Evolutionary conservation across 1,284 basidiomycete genomes (phyloP).

Genomic region (Coniophora puteana): DNA sequence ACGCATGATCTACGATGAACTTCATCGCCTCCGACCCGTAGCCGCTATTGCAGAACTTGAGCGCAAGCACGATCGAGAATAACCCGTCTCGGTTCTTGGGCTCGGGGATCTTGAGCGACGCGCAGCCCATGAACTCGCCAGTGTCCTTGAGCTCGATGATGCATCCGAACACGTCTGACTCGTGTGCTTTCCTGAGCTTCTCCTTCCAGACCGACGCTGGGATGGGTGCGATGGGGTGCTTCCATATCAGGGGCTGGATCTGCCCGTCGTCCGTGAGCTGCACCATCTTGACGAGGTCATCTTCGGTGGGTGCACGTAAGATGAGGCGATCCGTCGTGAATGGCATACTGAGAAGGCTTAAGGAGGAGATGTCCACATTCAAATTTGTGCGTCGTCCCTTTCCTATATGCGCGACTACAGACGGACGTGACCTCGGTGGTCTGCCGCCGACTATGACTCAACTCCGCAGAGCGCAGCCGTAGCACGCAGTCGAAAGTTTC

Average conservation of each 20-base stretch:
- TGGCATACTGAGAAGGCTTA: too few species aligned
- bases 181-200: slow-evolving; percentile 23
- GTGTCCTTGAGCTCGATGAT: slow-evolving; percentile 30
- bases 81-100: slow-evolving; percentile 27
- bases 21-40: slow-evolving; percentile 30
- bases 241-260: slow-evolving; percentile 28
- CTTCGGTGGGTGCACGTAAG: slow-evolving; percentile 27
- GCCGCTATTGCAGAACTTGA: slow-evolving; percentile 28
- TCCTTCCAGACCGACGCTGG: slow-evolving; percentile 22
- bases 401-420: too few species aligned
- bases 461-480: too few species aligned
- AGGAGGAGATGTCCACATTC: too few species aligned
- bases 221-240: slow-evolving; percentile 23
- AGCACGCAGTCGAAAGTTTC: too few species aligned
- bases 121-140: slow-evolving; percentile 33
- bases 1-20: slow-evolving; percentile 31
- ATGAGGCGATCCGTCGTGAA: slow-evolving; percentile 26
- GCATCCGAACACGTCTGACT: slow-evolving; percentile 28
- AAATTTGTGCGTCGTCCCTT: too few species aligned
- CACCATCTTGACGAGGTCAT: slow-evolving; percentile 30
- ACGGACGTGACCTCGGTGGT: too few species aligned
- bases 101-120: slow-evolving; percentile 24
- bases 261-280: slow-evolving; percentile 30
- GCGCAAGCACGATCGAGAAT: slow-evolving; percentile 26
- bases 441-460: too few species aligned